Evolutionary conservation across 208 protist species (phyloP).

Genomic region (Leishmania guyanensis): DNA sequence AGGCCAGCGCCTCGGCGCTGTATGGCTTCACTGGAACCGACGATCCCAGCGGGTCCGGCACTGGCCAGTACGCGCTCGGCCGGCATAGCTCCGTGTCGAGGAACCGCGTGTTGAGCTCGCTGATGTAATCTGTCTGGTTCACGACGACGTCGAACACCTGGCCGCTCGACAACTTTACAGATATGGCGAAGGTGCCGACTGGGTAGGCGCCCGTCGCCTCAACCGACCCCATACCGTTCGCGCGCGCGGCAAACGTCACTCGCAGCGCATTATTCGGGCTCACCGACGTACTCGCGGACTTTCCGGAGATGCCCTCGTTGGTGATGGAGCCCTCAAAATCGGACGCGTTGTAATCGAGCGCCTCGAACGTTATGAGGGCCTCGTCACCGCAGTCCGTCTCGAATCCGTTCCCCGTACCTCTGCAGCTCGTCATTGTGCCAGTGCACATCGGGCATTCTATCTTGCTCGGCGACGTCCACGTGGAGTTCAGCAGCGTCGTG

Average conservation of each 20-base stretch:
- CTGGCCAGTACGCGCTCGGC: conserved; percentile 80
- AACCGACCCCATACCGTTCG: conserved; percentile 45
- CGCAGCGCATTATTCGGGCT: conserved; percentile 36
- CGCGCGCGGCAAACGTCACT: conserved; percentile 64
- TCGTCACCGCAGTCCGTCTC: conserved; percentile 59
- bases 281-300: conserved; percentile 49
- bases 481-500: conserved; percentile 52
- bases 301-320: conserved; percentile 17
- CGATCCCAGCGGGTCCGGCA: conserved; percentile 67
- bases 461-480: conserved; percentile 58
- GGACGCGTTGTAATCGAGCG: conserved; percentile 29
- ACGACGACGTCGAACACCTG: conserved; percentile 57
- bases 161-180: conserved; percentile 41
- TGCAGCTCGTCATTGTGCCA: conserved; percentile 56
- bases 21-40: conserved; percentile 71
- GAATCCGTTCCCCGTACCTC: conserved; percentile 48
- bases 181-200: conserved; percentile 54
- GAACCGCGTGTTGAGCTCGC: conserved; percentile 62
- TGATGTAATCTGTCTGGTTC: conserved; percentile 79
- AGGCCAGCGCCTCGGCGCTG: conserved; percentile 33
- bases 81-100: conserved; percentile 53
- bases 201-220: conserved; percentile 42
- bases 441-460: conserved; percentile 75
- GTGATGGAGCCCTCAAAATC: conserved; percentile 22
- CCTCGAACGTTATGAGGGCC: conserved; percentile 59